A percentile compares a stretch with the other conserved stretches of the same genome.
phyloP scores from a whole-genome alignment of 208 protist genomes.

The Balamuthia mandrillaris region DNA sequence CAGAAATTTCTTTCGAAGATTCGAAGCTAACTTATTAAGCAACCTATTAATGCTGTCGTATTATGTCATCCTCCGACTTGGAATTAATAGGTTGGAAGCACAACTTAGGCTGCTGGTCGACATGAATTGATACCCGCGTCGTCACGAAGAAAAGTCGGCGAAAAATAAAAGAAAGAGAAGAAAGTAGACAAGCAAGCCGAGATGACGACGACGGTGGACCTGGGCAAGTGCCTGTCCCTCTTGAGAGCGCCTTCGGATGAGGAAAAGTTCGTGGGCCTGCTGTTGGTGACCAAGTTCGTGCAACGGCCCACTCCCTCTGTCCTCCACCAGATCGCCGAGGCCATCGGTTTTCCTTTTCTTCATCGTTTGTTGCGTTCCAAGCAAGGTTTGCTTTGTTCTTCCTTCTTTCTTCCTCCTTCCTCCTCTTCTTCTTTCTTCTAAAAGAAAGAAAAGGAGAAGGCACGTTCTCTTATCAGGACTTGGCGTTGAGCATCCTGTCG shows the following conservation, averaged over 20 bases:
- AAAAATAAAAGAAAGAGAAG: no score
- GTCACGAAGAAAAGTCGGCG: no score
- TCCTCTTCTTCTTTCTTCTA: no score
- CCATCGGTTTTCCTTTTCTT: constrained; percentile 12
- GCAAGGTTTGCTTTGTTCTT: not conserved
- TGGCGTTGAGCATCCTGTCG: constrained; percentile 28
- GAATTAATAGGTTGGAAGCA: no score
- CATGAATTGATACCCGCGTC: no score
- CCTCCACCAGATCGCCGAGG: not conserved
- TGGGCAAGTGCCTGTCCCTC: constrained; percentile 26
- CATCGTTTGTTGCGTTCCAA: constrained; percentile 21
- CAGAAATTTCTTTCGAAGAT: no score
- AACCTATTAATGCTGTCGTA: no score
- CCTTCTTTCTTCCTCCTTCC: not conserved
- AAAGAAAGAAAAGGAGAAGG: not conserved
- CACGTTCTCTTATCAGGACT: constrained; percentile 6
- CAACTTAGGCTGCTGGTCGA: no score
- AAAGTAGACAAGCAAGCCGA: no score
- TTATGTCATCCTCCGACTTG: no score
- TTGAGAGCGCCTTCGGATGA: constrained; percentile 15
- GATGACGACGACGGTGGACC: constrained; percentile 36
- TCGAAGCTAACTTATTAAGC: no score
- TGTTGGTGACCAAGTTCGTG: constrained; percentile 37
- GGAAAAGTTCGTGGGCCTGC: constrained; percentile 40
- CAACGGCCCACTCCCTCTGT: not conserved